Conservation (phyloP, 352 stramenopile species). For the Phytopythium sindhum region DNA sequence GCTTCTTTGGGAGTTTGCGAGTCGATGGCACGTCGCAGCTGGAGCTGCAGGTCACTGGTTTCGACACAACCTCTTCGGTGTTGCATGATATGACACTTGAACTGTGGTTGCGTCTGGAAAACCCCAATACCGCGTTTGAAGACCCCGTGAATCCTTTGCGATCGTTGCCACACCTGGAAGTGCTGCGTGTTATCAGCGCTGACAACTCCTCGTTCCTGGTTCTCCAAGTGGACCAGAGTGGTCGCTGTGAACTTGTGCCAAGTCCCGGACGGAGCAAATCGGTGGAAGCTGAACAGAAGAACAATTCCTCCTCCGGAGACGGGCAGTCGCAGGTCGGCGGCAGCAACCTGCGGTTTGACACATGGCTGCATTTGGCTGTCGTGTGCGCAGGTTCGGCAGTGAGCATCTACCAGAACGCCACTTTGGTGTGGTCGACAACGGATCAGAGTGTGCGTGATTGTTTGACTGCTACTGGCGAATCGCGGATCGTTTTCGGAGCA, state of each 20-base stretch:
- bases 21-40: slow-evolving; percentile 13
- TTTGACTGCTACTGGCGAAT: background rate
- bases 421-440: slow-evolving; percentile 12
- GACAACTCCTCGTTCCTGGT: slow-evolving; percentile 7
- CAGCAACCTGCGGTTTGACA: slow-evolving; percentile 4
- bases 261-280: background rate
- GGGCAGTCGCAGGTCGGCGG: background rate
- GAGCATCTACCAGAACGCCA: slow-evolving; percentile 38
- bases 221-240: slow-evolving; percentile 15
- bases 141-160: background rate
- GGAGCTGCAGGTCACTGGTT: slow-evolving; percentile 15
- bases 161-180: slow-evolving; percentile 10
- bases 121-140: background rate
- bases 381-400: slow-evolving; percentile 39
- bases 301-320: background rate
- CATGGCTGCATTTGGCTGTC: slow-evolving; percentile 57
- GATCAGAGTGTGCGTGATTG: background rate
- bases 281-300: background rate
- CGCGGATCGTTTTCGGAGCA: background rate
- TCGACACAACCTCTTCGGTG: slow-evolving; percentile 14
- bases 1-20: slow-evolving; percentile 31
- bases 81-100: slow-evolving; percentile 49
- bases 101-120: slow-evolving; percentile 41
- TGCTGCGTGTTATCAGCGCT: slow-evolving; percentile 19
- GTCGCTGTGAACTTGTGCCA: slow-evolving; percentile 11